Base-by-base conservation (phyloP, 163 green algal genomes). In the Scenedesmus sp. region DNA sequence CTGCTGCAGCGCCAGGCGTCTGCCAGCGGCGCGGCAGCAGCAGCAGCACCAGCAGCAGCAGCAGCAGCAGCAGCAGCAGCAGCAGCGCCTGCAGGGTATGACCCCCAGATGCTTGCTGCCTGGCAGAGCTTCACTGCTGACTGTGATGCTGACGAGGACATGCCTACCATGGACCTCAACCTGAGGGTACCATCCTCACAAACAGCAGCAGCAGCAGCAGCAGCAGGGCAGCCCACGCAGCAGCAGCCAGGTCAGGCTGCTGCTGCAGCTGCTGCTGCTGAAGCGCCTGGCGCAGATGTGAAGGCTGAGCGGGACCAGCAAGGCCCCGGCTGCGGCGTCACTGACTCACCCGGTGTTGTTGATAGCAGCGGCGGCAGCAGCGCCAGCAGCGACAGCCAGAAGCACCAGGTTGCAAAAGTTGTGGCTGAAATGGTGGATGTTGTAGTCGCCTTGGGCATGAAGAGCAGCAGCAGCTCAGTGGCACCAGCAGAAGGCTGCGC, bases 101-200 rank as follows among this genome's bases (percentile, higher is more conserved):
- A 87, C 16, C 74, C 87, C 0, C 76, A 87, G n/a, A 59, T 87
- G 87, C 57, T 91, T 16, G 87, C 87, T 18, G 87, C 87, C 1
- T 91, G 87, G 87, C 87, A 91, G 8, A 91, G 87, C 87, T 91
- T 91, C 73, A 86, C 87, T 12, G 46, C 87, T 59, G 87, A 91
- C 4, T 59, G 52, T 34, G 60, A 67, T 20, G 64, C 57, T 64
- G 52, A n/a, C 4, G 18, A 66, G 2, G 52, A 57, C 52, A 52
- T 67, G 13, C 20, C 34, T 56, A 15, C 16, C 3, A 46, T 52
- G 20, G 54, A 54, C 6, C 46, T 82, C 20, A 34, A 59, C 6
- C 67, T 90, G 34, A n/a, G 46, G 15, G 59, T 55, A 8, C 76
- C 76, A n/a, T 67, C 64, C 3, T 54, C 62, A 62, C 85, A 62